Evolutionary conservation across 2,329 filamentous ascomycete genomes (phyloP).

Genomic region (Diaporthe citri): DNA sequence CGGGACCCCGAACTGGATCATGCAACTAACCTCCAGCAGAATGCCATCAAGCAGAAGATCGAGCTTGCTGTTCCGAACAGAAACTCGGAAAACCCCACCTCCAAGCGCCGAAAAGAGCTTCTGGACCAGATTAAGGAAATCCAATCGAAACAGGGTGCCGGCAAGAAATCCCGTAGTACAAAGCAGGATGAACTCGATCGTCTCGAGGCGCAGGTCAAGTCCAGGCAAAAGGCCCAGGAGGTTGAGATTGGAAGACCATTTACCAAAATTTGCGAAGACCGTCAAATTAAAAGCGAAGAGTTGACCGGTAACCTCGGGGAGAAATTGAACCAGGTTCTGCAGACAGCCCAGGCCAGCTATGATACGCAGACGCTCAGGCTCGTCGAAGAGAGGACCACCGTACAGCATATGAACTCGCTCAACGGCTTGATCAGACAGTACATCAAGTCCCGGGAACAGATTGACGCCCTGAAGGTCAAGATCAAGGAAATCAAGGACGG

Average conservation of each 20-base stretch:
- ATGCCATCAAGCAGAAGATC: slow-evolving; percentile 88
- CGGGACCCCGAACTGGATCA: not conserved
- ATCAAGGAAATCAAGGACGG: slow-evolving; percentile 90
- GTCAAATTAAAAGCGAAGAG: too few species aligned
- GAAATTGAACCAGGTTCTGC: slow-evolving; percentile 88
- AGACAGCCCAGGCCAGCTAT: slow-evolving; percentile 74
- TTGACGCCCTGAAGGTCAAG: slow-evolving; percentile 87
- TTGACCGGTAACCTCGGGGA: slow-evolving; percentile 57
- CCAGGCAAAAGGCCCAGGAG: slow-evolving; percentile 71
- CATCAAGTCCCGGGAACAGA: slow-evolving; percentile 51
- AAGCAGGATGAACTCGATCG: slow-evolving; percentile 93
- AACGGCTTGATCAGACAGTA: slow-evolving; percentile 52
- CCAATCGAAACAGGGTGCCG: slow-evolving; percentile 85
- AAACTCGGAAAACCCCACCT: slow-evolving; percentile 81
- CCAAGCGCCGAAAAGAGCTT: slow-evolving; percentile 88
- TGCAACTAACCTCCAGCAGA: slow-evolving; percentile 64
- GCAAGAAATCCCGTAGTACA: slow-evolving; percentile 83
- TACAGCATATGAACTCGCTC: slow-evolving; percentile 84
- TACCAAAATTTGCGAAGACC: too few species aligned
- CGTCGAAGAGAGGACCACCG: slow-evolving; percentile 96
- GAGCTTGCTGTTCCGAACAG: slow-evolving; percentile 82
- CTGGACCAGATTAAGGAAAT: slow-evolving; percentile 86
- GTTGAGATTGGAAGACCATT: too few species aligned
- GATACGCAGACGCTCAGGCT: slow-evolving; percentile 79
- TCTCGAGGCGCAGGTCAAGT: slow-evolving; percentile 89